These are phyloP conservation scores for Angomonas ambiguus DNA, from an alignment of 208 protist genomes.

Conservation along the genomic window DNA sequence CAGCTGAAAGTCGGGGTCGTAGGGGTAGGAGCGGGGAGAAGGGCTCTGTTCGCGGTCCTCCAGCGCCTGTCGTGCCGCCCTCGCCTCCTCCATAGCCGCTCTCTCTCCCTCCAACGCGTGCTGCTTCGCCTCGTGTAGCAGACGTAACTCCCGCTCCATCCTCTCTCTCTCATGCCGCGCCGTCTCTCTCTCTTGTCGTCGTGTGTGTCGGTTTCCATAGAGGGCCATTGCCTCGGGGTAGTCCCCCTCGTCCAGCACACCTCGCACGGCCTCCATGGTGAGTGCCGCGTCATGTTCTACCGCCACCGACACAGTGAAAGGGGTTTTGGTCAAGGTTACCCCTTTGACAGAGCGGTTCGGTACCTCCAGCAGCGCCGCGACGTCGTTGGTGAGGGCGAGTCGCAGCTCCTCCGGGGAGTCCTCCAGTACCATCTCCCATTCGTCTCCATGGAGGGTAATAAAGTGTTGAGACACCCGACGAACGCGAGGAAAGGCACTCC, in stretches of 20 bases:
- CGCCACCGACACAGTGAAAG: slow-evolving; percentile 6
- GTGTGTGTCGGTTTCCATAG: slow-evolving; percentile 6
- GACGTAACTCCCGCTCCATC: background rate
- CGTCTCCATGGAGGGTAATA: slow-evolving; percentile 11
- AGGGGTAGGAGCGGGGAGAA: no score
- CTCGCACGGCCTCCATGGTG: slow-evolving; percentile 14
- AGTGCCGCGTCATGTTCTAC: slow-evolving; percentile 19
- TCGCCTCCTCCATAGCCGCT: slow-evolving; percentile 3
- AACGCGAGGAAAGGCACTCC: background rate
- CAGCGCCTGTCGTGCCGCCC: slow-evolving; percentile 5
- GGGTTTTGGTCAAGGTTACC: background rate
- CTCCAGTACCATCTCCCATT: slow-evolving; percentile 15
- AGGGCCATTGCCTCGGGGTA: slow-evolving; percentile 13
- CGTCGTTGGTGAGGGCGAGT: slow-evolving; percentile 3
- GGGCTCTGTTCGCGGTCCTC: background rate
- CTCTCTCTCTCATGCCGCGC: background rate
- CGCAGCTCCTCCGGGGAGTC: slow-evolving; percentile 2
- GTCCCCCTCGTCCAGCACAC: slow-evolving; percentile 12
- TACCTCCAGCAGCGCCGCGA: slow-evolving; percentile 3
- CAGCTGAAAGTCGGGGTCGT: slow-evolving; percentile 11
- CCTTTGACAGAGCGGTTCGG: slow-evolving; percentile 4
- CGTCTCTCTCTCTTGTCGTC: slow-evolving; percentile 1
- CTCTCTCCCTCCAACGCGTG: slow-evolving; percentile 12
- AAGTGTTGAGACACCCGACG: slow-evolving; percentile 5
- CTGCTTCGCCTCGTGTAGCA: slow-evolving; percentile 9